phyloP scores from a whole-genome alignment of 2,329 filamentous ascomycete genomes.

The Cytospora paraplurivora region DNA sequence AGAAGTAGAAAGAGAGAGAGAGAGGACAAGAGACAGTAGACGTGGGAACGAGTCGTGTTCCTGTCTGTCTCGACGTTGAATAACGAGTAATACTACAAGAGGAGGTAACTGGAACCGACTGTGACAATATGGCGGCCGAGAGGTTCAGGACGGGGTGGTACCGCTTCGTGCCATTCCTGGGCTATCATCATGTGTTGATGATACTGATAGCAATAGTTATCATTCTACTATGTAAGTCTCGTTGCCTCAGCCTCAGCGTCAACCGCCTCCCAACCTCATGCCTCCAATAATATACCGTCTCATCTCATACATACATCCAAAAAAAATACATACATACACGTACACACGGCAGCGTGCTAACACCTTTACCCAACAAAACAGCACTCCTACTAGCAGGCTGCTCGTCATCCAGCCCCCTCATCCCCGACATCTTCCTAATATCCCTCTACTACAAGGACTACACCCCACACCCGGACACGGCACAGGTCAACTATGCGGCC shows the following conservation, averaged over 20 bases:
- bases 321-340: not conserved
- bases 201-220: slow-evolving; percentile 92
- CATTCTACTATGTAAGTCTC: slow-evolving; percentile 85
- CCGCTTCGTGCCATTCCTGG: slow-evolving; percentile 66
- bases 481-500: slow-evolving; percentile 89
- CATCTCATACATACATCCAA: not conserved
- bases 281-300: slow-evolving; percentile 3
- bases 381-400: slow-evolving; percentile 92
- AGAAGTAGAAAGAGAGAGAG: slow-evolving; percentile 4
- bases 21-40: too few relatives aligned
- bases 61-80: not conserved
- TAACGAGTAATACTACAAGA: not conserved
- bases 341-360: not conserved
- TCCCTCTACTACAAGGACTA: slow-evolving; percentile 96
- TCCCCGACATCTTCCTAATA: slow-evolving; percentile 94
- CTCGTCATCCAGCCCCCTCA: slow-evolving; percentile 92
- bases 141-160: slow-evolving; percentile 52
- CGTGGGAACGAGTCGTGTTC: too few relatives aligned
- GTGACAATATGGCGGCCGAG: slow-evolving; percentile 33
- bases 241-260: slow-evolving; percentile 12
- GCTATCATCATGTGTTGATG: slow-evolving; percentile 90
- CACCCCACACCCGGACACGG: slow-evolving; percentile 75
- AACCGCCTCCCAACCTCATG: not conserved
- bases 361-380: slow-evolving; percentile 44
- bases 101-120: slow-evolving; percentile 2